Evolutionary conservation across 805 yeast genomes (phyloP).

Genomic region (Lipomyces sp.): DNA sequence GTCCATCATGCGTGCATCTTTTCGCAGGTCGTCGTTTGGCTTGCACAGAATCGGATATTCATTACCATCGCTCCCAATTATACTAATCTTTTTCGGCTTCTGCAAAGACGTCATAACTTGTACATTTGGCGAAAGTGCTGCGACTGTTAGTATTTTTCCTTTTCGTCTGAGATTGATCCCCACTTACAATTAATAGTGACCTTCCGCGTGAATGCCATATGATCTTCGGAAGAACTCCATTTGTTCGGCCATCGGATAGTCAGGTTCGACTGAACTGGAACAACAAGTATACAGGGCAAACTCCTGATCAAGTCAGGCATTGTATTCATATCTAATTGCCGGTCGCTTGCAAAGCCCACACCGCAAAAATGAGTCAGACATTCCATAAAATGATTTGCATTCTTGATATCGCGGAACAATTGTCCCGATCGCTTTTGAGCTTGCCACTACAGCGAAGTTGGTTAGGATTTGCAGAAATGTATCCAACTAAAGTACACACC

Average conservation of each 20-base stretch:
- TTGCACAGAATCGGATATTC: conserved; percentile 79
- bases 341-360: conserved; percentile 3
- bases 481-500: background rate
- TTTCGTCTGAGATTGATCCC: background rate
- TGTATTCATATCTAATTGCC: background rate
- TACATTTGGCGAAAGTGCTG: conserved; percentile 53
- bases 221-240: conserved; percentile 53
- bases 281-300: conserved; percentile 18
- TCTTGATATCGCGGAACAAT: conserved; percentile 4
- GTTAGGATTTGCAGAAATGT: background rate
- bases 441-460: background rate
- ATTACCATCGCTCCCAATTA: conserved; percentile 80
- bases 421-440: background rate
- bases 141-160: conserved; percentile 48
- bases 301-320: conserved; percentile 5
- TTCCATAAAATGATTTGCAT: conserved; percentile 19
- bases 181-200: conserved; percentile 7
- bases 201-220: conserved; percentile 48
- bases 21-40: conserved; percentile 86
- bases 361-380: conserved; percentile 16
- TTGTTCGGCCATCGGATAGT: conserved; percentile 66
- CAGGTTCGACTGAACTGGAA: conserved; percentile 52
- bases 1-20: conserved; percentile 93
- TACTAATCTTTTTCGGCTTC: conserved; percentile 76
- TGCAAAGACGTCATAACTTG: conserved; percentile 80